Evolutionary conservation across 257 asterid species (phyloP).

Genomic region (Solanum medicagineum): DNA sequence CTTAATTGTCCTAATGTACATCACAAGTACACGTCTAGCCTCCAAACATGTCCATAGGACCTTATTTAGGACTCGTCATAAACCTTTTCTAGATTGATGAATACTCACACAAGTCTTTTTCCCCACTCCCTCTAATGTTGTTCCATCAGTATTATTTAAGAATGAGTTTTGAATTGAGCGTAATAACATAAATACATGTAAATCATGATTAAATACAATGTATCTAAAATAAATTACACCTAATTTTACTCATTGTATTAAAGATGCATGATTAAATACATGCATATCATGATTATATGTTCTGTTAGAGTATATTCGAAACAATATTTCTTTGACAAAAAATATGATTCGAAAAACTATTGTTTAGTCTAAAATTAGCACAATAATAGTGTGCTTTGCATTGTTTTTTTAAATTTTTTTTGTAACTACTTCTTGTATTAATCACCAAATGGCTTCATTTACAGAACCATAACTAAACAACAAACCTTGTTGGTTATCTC

Average conservation of each 20-base stretch:
- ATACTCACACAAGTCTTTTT: rapidly evolving
- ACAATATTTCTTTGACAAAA: too few species aligned
- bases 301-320: too few species aligned
- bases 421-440: too few species aligned
- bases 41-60: not conserved
- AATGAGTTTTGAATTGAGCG: not conserved
- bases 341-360: not conserved
- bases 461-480: too few species aligned
- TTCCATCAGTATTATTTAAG: not conserved
- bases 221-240: not conserved
- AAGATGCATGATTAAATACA: too few species aligned
- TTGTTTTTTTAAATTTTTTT: not conserved
- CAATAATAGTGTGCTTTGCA: not conserved
- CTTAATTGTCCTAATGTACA: not conserved
- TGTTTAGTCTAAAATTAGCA: not conserved
- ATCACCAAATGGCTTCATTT: too few species aligned
- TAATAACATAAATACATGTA: not conserved
- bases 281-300: too few species aligned
- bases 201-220: not conserved
- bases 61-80: not conserved
- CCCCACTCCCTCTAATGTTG: rapidly evolving
- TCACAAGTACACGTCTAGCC: not conserved
- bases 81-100: not conserved
- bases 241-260: not conserved
- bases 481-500: too few species aligned